Conservation (phyloP, 2,329 filamentous ascomycete species). For the Aspergillus fructus region DNA sequence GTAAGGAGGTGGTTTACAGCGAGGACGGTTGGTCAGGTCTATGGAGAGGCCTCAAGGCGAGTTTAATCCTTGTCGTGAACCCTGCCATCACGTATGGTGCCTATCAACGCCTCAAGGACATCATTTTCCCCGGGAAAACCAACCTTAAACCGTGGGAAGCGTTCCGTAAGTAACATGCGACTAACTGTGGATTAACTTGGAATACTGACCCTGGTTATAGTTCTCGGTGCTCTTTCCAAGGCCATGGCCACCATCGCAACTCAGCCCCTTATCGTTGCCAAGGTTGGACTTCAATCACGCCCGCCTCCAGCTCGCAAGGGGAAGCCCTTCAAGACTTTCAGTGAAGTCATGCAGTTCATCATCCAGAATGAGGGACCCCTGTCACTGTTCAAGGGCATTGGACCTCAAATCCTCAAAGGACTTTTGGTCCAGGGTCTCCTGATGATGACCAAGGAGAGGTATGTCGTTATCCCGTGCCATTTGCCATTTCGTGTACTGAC, state of each 20-base stretch:
- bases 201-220: conserved; percentile 46
- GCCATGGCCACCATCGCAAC: conserved; percentile 86
- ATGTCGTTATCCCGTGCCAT: conserved; percentile 19
- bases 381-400: conserved; percentile 96
- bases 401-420: conserved; percentile 89
- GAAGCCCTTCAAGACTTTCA: conserved; percentile 89
- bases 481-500: conserved; percentile 10
- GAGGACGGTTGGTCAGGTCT: conserved; percentile 87
- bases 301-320: conserved; percentile 81
- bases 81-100: conserved; percentile 97
- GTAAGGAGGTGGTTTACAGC: conserved; percentile 81
- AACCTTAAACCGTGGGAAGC: conserved; percentile 81
- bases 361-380: conserved; percentile 78
- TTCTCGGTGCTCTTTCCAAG: conserved; percentile 91
- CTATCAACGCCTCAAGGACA: conserved; percentile 81
- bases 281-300: conserved; percentile 92
- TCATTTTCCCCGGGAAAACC: conserved; percentile 73
- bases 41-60: conserved; percentile 95
- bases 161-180: conserved; percentile 66
- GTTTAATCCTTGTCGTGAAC: conserved; percentile 91
- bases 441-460: conserved; percentile 99
- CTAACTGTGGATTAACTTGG: background rate
- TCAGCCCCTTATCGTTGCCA: conserved; percentile 94
- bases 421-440: conserved; percentile 90
- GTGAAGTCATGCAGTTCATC: conserved; percentile 94